Conservation (phyloP, 208 protist genomes). For the Entamoeba moshkovskii region DNA sequence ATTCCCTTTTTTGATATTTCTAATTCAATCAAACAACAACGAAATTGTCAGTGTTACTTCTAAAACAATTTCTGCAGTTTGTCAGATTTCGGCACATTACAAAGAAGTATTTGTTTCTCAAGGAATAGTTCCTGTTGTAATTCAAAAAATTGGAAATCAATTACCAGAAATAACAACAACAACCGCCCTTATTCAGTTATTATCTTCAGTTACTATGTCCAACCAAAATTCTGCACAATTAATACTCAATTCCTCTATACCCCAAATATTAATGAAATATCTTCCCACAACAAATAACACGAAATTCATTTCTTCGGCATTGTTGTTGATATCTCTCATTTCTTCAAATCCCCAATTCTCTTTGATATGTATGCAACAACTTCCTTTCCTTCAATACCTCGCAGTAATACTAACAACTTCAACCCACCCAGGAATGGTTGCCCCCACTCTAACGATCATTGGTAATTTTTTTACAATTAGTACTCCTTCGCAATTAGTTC, state of each 20-base stretch:
- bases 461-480: background rate
- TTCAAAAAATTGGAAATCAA: background rate
- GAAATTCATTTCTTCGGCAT: background rate
- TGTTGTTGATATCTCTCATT: background rate
- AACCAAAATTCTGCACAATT: background rate
- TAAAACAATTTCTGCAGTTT: background rate
- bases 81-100: background rate
- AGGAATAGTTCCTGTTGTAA: background rate
- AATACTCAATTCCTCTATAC: background rate
- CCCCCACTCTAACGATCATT: background rate
- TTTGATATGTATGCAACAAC: background rate
- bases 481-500: background rate
- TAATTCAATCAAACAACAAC: background rate
- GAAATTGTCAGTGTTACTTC: background rate
- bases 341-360: background rate
- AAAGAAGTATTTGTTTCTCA: background rate
- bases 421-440: background rate
- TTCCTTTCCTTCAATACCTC: background rate
- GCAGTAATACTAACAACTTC: background rate
- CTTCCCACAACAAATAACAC: background rate
- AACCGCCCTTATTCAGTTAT: background rate
- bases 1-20: background rate
- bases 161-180: background rate
- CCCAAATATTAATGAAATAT: background rate
- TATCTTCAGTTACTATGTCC: background rate